A percentile compares a stretch with the other conserved stretches of the same genome.
Evolutionary conservation across 495 filamentous ascomycete species (phyloP).

Genomic region (Sphaerosporella brunnea): DNA sequence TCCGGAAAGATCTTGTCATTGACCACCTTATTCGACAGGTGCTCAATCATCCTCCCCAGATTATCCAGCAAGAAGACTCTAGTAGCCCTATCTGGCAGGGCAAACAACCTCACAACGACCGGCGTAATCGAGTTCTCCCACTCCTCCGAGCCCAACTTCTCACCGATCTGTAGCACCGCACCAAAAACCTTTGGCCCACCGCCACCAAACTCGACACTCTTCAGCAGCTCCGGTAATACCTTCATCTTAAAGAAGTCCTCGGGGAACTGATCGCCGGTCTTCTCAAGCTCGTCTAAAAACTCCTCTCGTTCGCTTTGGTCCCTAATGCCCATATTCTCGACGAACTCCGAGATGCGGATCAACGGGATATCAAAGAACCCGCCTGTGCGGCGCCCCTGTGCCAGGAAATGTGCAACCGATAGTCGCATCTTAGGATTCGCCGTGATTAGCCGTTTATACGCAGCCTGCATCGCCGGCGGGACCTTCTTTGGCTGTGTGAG

Average conservation of each 20-base stretch:
- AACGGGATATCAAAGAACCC: slow-evolving; percentile 84
- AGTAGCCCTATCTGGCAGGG: slow-evolving; percentile 79
- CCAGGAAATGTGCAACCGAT: slow-evolving; percentile 69
- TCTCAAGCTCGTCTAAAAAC: slow-evolving; percentile 72
- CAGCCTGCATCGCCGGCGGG: slow-evolving; percentile 68
- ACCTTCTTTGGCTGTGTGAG: slow-evolving; percentile 69
- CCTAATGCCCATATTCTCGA: slow-evolving; percentile 83
- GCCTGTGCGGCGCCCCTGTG: slow-evolving; percentile 65
- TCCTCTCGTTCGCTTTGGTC: slow-evolving; percentile 63
- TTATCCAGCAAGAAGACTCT: slow-evolving; percentile 84
- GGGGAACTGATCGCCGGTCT: slow-evolving; percentile 78
- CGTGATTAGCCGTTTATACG: slow-evolving; percentile 72
- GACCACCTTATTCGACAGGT: slow-evolving; percentile 71
- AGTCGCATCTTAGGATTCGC: slow-evolving; percentile 76
- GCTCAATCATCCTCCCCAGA: slow-evolving; percentile 77
- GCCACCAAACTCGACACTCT: slow-evolving; percentile 91
- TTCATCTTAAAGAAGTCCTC: slow-evolving; percentile 98
- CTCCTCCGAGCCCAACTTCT: slow-evolving; percentile 73
- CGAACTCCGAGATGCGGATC: slow-evolving; percentile 76
- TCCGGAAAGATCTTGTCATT: slow-evolving; percentile 95
- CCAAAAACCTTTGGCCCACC: slow-evolving; percentile 82
- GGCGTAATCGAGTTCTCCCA: slow-evolving; percentile 72
- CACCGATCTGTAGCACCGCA: slow-evolving; percentile 73
- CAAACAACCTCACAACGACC: slow-evolving; percentile 71
- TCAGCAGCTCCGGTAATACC: slow-evolving; percentile 83